phyloP scores from a whole-genome alignment of 2,329 filamentous ascomycete species.

The Rhynchosporium secalis region DNA sequence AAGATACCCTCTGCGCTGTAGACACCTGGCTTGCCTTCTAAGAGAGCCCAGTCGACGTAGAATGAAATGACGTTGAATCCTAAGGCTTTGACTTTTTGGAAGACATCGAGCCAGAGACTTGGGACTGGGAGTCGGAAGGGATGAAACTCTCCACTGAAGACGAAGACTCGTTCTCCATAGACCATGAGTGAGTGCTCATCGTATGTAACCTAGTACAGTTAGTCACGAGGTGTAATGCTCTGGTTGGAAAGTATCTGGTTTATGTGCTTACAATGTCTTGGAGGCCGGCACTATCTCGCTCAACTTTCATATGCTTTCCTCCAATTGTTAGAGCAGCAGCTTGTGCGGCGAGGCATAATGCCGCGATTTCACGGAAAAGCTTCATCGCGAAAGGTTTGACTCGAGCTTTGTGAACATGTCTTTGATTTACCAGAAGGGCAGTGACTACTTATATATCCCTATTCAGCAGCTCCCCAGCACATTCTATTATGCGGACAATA shows the following conservation, averaged over 20 bases:
- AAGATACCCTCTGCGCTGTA: constrained; percentile 73
- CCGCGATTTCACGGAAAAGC: constrained; percentile 39
- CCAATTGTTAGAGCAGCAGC: constrained; percentile 49
- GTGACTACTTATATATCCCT: constrained; percentile 13
- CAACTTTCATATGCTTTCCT: constrained; percentile 50
- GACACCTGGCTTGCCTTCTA: constrained; percentile 70
- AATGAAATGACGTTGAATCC: constrained; percentile 81
- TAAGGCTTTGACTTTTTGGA: constrained; percentile 80
- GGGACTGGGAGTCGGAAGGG: constrained; percentile 62
- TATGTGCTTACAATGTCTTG: constrained; percentile 54
- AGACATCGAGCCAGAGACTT: constrained; percentile 67
- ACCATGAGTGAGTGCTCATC: constrained; percentile 64
- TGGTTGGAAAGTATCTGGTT: not conserved
- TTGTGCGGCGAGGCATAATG: constrained; percentile 46
- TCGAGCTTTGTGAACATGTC: not conserved
- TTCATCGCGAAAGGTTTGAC: constrained; percentile 40
- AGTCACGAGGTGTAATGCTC: not conserved
- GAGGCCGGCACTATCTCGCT: constrained; percentile 51
- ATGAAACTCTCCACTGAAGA: constrained; percentile 65
- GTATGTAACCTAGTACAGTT: constrained; percentile 52
- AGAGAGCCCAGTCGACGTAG: constrained; percentile 75
- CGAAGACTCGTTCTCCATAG: constrained; percentile 60
- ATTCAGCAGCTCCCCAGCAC: not conserved
- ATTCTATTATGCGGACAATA: not conserved
- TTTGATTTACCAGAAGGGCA: not conserved